Evolutionary conservation across 306 rosid species (phyloP).

Genomic region (Prosopis cineraria): DNA sequence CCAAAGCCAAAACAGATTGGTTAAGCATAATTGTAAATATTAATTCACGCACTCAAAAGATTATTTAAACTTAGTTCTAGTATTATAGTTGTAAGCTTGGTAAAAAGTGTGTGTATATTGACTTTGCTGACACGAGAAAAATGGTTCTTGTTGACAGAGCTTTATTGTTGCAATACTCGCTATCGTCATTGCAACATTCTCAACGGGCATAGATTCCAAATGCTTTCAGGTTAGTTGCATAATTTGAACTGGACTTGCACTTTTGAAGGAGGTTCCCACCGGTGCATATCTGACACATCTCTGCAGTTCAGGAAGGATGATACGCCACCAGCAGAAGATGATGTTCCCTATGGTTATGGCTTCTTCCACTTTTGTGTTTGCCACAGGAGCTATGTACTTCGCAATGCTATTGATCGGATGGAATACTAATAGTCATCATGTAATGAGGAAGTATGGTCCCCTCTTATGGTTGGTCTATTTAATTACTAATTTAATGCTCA

Average conservation of each 20-base stretch:
- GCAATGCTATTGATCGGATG: slow-evolving; percentile 97
- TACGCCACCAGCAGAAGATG: slow-evolving; percentile 66
- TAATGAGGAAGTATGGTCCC: slow-evolving; percentile 70
- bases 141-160: slow-evolving; percentile 67
- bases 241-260: slow-evolving; percentile 27
- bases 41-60: slow-evolving; percentile 24
- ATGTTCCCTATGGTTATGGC: slow-evolving; percentile 95
- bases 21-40: slow-evolving; percentile 76
- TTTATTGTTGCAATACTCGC: slow-evolving; percentile 83
- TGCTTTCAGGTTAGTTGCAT: slow-evolving; percentile 79
- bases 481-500: slow-evolving; percentile 13
- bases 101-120: not conserved
- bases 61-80: slow-evolving; percentile 15
- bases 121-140: slow-evolving; percentile 27
- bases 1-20: slow-evolving; percentile 80
- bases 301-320: slow-evolving; percentile 77
- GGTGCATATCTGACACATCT: slow-evolving; percentile 38
- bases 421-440: slow-evolving; percentile 64
- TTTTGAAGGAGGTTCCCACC: slow-evolving; percentile 29
- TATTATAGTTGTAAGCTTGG: slow-evolving; percentile 15
- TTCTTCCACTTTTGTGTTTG: slow-evolving; percentile 98
- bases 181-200: slow-evolving; percentile 88
- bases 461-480: slow-evolving; percentile 11
- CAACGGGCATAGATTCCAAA: slow-evolving; percentile 95
- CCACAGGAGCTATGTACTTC: slow-evolving; percentile 98